Base-by-base conservation (phyloP, 208 protist species). In the Trypanosoma vivax region DNA sequence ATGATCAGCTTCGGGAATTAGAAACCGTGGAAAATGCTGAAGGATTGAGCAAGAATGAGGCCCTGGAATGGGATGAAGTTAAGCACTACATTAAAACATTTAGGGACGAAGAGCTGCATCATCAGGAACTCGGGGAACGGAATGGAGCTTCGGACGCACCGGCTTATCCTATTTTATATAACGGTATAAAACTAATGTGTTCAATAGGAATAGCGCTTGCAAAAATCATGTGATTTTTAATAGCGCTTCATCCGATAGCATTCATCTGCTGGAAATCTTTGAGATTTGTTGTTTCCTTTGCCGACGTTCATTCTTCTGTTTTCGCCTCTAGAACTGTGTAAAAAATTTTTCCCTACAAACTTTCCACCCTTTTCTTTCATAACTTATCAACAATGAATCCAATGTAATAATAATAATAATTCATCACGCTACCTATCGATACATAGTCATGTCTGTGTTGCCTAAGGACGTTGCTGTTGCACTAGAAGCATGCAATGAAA, bases 1-100 rank as follows among this genome's bases (percentile, higher is more conserved):
- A 93, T 52, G 86, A 93, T 46, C 86, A 93, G 43, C 79, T 93
- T 13, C 72, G 86, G 2, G 86, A 90, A 50, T 67, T 93, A 43
- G 71, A 87, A 37, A 41, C 38, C 1, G 34, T 93, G 3, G 86
- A 90, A 41, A 37, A 50, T 0, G 18, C 27, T 6, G 70, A 69
- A 16, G 52, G 50, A 38, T n/a, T 45, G 24, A 39, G 50, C 5
- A 25, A 23, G 11, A 37, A 50, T 19, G 47, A 61, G n/a, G 69
- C 52, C 18, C 30, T 77, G 5, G 72, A 71, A 0, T 88, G 76
- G 77, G 69, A 52, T 6, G 71, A 82, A 27, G 65, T 87, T 0
- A 92, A 90, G 38, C 67, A 84, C 37, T 76, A 78, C 38, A 71
- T 93, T 35, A 74, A 70, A 7, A 82, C 81, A 42, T 87, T 93